Evolutionary conservation across 2,329 filamentous ascomycete species (phyloP), one percentile per base, ranked within the genome.

Genomic region (Aspergillus sp.): DNA sequence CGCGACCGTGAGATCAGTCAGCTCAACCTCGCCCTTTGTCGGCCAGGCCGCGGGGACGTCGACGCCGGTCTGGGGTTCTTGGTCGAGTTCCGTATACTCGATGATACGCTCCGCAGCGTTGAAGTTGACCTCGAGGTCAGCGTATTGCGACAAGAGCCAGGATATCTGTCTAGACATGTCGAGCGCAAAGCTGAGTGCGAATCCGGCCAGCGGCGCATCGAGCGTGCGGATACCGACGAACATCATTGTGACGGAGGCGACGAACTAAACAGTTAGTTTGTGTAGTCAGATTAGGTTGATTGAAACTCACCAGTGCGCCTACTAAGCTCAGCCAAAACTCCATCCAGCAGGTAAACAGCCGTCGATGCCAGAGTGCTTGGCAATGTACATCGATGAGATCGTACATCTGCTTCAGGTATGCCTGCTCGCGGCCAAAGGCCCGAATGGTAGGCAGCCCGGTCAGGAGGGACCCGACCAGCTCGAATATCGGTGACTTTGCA

Each of bases 281-380:
- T 4, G 15, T 7, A 3, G 27, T 5, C 2, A 37, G 15, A 4
- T 24, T 6, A 6, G 15, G 39, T 6, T 15, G 6, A 51, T 15
- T 39, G 19, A 8, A n/a, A 52, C 47, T 19, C 8, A 57, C 35
- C 15, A 45, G 17, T n/a, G 86, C 86, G 2, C 89, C 90, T 2
- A 92, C 79, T 14, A 89, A 69, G 17, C 84, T 80, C 83, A 93
- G 88, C 4, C 90, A 84, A 75, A 89, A 87, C 24, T 85, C 84
- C 76, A 93, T 84, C 90, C 90, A 93, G 33, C 89, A 82, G 68
- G 90, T 90, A 70, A 90, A 88, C 2, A 90, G 79, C 83, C 85
- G 89, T 52, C 89, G 76, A 65, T 90, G 83, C 79, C 85, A 89
- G 31, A 83, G 86, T 0, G 88, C 82, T 8, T 83, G 81, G 31